A percentile compares a stretch with the other conserved stretches of the same genome.
These are phyloP conservation scores for Candida boleticola DNA, from an alignment of 805 yeast genomes.

Conservation along the genomic window DNA sequence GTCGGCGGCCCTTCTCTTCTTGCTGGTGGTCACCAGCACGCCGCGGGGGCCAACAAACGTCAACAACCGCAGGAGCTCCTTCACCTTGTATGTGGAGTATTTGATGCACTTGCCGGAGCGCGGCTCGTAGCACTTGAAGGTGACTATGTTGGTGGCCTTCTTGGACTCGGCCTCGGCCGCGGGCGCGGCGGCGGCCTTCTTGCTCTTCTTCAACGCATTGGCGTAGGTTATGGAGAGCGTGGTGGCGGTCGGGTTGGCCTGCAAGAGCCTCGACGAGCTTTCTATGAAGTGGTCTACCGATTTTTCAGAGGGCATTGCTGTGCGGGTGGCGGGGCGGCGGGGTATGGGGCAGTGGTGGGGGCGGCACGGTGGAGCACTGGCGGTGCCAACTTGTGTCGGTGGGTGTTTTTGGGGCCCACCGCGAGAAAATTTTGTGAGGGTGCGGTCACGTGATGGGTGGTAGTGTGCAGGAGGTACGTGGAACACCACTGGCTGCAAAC, in stretches of 20 bases:
- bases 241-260: constrained; percentile 37
- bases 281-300: constrained; percentile 27
- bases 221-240: constrained; percentile 36
- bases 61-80: constrained; percentile 72
- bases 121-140: constrained; percentile 66
- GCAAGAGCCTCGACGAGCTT: constrained; percentile 27
- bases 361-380: not conserved
- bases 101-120: constrained; percentile 59
- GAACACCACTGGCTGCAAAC: no score
- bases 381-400: no score
- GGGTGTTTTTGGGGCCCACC: no score
- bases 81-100: constrained; percentile 56
- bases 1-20: constrained; percentile 12
- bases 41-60: constrained; percentile 73
- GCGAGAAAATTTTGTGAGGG: no score
- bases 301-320: constrained; percentile 3
- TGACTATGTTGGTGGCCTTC: constrained; percentile 33
- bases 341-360: not conserved
- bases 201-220: constrained; percentile 25
- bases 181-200: not conserved
- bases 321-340: not conserved
- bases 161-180: constrained; percentile 10
- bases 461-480: no score
- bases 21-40: constrained; percentile 34
- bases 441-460: no score